phyloP scores from a whole-genome alignment of 2,329 filamentous ascomycete species.

The Chrysosporium keratinophilum region DNA sequence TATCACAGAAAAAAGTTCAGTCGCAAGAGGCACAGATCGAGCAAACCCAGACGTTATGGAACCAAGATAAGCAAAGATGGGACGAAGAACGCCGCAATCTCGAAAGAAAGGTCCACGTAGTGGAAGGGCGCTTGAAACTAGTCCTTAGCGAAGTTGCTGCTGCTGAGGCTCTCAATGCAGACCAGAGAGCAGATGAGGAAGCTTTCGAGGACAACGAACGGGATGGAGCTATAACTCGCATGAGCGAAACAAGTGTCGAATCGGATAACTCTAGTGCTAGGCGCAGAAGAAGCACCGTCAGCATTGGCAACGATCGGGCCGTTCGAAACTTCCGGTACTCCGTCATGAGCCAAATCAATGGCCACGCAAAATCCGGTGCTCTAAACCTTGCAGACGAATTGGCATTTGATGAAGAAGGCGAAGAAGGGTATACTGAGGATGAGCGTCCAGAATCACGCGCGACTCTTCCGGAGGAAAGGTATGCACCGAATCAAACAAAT shows the following conservation, averaged over 20 bases:
- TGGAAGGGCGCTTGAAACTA: conserved; percentile 72
- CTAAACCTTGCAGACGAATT: conserved; percentile 84
- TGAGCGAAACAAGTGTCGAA: conserved; percentile 61
- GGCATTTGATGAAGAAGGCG: conserved; percentile 65
- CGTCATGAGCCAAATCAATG: conserved; percentile 48
- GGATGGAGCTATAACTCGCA: conserved; percentile 34
- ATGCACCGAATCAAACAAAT: conserved; percentile 28
- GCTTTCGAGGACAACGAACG: background rate
- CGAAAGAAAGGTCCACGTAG: conserved; percentile 80
- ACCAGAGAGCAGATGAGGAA: background rate
- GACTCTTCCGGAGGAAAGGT: conserved; percentile 35
- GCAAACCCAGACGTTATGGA: conserved; percentile 68
- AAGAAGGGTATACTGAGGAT: conserved; percentile 54
- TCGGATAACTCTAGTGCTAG: conserved; percentile 56
- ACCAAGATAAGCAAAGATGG: conserved; percentile 74
- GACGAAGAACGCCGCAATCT: conserved; percentile 69
- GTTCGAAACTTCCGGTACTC: conserved; percentile 55
- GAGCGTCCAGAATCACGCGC: conserved; percentile 49
- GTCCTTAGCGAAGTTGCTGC: conserved; percentile 70
- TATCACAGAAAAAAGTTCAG: conserved; percentile 64
- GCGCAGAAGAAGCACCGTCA: conserved; percentile 50
- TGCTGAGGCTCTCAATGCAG: conserved; percentile 25
- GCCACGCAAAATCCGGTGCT: conserved; percentile 51
- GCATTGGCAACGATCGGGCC: conserved; percentile 42
- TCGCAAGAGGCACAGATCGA: conserved; percentile 74